A percentile compares a stretch with the other conserved stretches of the same genome.
These are phyloP conservation scores for Pachysandra terminalis DNA, from an alignment of 164 flowering plant genomes.

Conservation along the genomic window DNA sequence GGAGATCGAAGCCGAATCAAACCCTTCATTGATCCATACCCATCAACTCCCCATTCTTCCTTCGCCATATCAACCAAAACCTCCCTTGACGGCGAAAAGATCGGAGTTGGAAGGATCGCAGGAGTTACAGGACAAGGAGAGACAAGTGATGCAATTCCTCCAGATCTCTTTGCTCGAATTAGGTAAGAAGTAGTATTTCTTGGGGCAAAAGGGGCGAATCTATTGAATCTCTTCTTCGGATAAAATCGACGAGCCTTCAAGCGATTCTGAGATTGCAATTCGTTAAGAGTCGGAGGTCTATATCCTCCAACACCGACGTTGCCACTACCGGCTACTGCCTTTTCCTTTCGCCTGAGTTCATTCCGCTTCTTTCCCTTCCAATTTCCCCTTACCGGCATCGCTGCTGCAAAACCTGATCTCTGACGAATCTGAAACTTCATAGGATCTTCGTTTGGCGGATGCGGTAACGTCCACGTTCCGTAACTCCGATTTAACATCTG, in stretches of 20 bases:
- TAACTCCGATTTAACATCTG: constrained; percentile 27
- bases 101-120: constrained; percentile 80
- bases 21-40: constrained; percentile 98
- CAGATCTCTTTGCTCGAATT: constrained; percentile 74
- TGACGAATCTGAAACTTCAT: constrained; percentile 17
- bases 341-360: constrained; percentile 25
- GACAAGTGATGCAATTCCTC: constrained; percentile 74
- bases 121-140: constrained; percentile 86
- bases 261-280: constrained; percentile 68
- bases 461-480: constrained; percentile 30
- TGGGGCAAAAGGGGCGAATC: constrained; percentile 81
- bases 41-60: constrained; percentile 96
- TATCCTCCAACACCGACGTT: constrained; percentile 35
- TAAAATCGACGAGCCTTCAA: constrained; percentile 65
- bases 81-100: constrained; percentile 81
- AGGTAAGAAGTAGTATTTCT: constrained; percentile 75
- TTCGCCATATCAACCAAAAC: constrained; percentile 85
- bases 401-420: constrained; percentile 20
- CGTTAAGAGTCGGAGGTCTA: constrained; percentile 63
- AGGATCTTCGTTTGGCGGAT: constrained; percentile 13
- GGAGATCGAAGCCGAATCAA: constrained; percentile 79
- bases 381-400: constrained; percentile 25
- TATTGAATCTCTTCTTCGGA: constrained; percentile 61
- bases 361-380: constrained; percentile 75
- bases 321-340: constrained; percentile 14